A percentile compares a stretch with the other conserved stretches of the same genome.
phyloP scores from a whole-genome alignment of 1,284 basidiomycete species.

The Ganoderma leucocontextum region DNA sequence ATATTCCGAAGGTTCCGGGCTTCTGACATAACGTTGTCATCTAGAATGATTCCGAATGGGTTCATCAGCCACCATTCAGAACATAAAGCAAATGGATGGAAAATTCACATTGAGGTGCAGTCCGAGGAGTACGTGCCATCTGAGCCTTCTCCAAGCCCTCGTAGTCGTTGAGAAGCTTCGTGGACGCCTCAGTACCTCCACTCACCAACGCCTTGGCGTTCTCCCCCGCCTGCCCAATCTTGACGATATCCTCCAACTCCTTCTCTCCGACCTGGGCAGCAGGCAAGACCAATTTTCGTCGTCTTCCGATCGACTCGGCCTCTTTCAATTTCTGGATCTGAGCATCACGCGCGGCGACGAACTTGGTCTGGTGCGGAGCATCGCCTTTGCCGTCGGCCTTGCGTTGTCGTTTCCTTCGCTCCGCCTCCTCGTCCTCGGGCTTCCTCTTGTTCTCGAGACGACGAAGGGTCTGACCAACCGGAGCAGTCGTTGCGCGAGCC shows the following conservation, averaged over 20 bases:
- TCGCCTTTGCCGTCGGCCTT: constrained; percentile 61
- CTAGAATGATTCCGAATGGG: constrained; percentile 46
- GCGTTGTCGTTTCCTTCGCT: constrained; percentile 86
- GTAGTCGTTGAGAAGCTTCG: constrained; percentile 90
- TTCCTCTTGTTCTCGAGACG: constrained; percentile 93
- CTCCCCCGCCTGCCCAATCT: constrained; percentile 95
- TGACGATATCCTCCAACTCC: constrained; percentile 98
- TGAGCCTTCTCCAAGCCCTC: constrained; percentile 87
- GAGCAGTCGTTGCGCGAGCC: constrained; percentile 86
- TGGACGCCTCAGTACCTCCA: constrained; percentile 86
- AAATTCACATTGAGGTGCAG: constrained; percentile 89
- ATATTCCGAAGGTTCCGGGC: constrained; percentile 95
- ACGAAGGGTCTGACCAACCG: constrained; percentile 91
- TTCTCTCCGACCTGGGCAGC: constrained; percentile 94
- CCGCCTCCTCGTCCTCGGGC: constrained; percentile 88
- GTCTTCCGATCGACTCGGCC: constrained; percentile 92
- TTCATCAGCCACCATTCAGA: background rate
- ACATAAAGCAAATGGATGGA: background rate
- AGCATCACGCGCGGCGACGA: constrained; percentile 92
- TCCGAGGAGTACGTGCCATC: constrained; percentile 92
- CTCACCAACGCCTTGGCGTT: constrained; percentile 80
- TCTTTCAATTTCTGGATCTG: constrained; percentile 98
- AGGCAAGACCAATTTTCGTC: constrained; percentile 89
- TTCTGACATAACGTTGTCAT: constrained; percentile 94
- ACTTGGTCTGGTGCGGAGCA: constrained; percentile 84